Percentiles rank a stretch among this genome's conserved stretches.
phyloP scores from a whole-genome alignment of 2,329 filamentous ascomycete genomes.

The Tothia fuscella region DNA sequence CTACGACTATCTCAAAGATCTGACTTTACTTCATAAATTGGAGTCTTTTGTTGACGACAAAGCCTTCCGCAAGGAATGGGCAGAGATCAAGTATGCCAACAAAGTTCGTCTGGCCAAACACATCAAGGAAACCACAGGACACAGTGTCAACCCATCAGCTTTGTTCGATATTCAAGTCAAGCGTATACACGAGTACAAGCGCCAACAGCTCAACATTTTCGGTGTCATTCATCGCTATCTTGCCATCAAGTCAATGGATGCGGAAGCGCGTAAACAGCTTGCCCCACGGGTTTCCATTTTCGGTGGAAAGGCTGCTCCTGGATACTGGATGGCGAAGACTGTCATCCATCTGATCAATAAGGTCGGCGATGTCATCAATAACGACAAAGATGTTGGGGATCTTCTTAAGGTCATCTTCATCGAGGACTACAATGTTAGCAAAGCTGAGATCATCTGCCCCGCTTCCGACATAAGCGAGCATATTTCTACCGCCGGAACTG shows the following conservation, averaged over 20 bases:
- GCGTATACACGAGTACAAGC: slow-evolving; percentile 98
- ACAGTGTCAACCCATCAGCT: slow-evolving; percentile 74
- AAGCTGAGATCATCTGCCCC: slow-evolving; percentile 91
- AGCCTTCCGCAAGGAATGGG: slow-evolving; percentile 86
- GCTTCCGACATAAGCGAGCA: slow-evolving; percentile 96
- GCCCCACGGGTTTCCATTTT: slow-evolving; percentile 88
- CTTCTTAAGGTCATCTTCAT: slow-evolving; percentile 94
- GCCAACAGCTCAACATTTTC: slow-evolving; percentile 97
- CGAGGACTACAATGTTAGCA: slow-evolving; percentile 98
- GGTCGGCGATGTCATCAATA: slow-evolving; percentile 82
- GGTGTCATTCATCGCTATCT: slow-evolving; percentile 94
- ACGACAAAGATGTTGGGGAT: slow-evolving; percentile 82
- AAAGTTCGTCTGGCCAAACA: slow-evolving; percentile 85
- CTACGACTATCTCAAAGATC: slow-evolving; percentile 75
- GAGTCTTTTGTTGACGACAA: slow-evolving; percentile 78
- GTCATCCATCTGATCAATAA: slow-evolving; percentile 95
- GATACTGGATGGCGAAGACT: slow-evolving; percentile 99
- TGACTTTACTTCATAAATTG: slow-evolving; percentile 75
- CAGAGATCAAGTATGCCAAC: slow-evolving; percentile 92
- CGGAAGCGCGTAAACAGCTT: slow-evolving; percentile 76
- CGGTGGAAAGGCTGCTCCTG: slow-evolving; percentile 92
- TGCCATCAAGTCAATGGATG: slow-evolving; percentile 69
- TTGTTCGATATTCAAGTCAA: slow-evolving; percentile 98
- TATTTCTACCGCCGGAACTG: slow-evolving; percentile 94
- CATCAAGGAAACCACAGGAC: slow-evolving; percentile 69